Base-by-base conservation (phyloP, 1,139 yeast species). In the Candida sp. region DNA sequence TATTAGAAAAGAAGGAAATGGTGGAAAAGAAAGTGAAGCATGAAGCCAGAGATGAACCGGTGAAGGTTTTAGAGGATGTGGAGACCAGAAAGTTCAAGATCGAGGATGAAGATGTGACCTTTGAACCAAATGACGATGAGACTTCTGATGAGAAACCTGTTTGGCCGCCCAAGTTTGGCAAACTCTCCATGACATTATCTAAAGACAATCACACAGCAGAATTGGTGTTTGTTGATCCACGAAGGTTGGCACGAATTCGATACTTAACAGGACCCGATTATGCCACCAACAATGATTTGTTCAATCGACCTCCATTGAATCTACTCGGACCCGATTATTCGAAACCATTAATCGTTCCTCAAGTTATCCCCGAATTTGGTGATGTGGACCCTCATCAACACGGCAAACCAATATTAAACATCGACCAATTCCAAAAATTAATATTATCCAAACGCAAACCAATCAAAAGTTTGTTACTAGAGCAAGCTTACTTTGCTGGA, bases 101-200 rank as follows among this genome's bases (percentile, higher is more conserved):
- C n/a, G 53, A 48, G 15, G 51, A 44, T 27, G 40, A 45, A 5
- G 42, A 35, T 4, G 49, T 49, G 40, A 29, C 22, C 15, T 43
- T n/a, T 7, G 6, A 6, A n/a, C 6, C 6, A 32, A 40, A 30
- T 45, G 45, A 9, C 45, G 45, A 12, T 51, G 44, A 41, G 45
- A 47, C 32, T 15, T 15, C 19, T 15, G n/a, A n/a, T n/a, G 43
- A 43, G 5, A 47, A 53, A 2, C 64, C 56, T 41, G 67, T 54
- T 19, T 82, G 87, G 87, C 87, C 87, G 2, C 87, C 87, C 0
- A 62, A 63, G 46, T 82, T 75, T 54, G 61, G 70, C 40, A 81
- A 81, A 55, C 68, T 79, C 51, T 70, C 67, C 44, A 54, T 81
- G 45, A 58, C 54, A 7, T 52, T 69, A 4, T 47, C 52, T 23